phyloP scores from a whole-genome alignment of 2,329 filamentous ascomycete species.

The Ascochyta pisi region DNA sequence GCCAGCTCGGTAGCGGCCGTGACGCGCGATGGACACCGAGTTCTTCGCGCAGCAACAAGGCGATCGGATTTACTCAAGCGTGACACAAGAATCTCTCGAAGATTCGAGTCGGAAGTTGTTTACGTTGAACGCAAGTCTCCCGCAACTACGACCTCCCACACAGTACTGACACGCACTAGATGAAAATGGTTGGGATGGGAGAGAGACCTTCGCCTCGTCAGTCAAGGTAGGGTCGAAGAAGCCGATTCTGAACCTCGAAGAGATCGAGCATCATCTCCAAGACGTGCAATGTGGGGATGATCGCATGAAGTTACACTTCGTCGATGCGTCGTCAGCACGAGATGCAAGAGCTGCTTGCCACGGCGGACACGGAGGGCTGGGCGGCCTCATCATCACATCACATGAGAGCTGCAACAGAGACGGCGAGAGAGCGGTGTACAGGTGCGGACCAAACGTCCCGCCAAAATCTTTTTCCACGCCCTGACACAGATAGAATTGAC shows the following conservation, averaged over 20 bases:
- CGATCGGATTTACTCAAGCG: slow-evolving; percentile 35
- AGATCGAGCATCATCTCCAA: slow-evolving; percentile 45
- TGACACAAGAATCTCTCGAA: slow-evolving; percentile 34
- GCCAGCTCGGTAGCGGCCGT: neutral
- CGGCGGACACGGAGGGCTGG: slow-evolving; percentile 23
- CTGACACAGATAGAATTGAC: slow-evolving; percentile 23
- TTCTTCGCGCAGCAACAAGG: slow-evolving; percentile 43
- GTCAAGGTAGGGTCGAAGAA: slow-evolving; percentile 41
- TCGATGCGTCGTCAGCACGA: slow-evolving; percentile 29
- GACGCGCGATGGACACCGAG: slow-evolving; percentile 21
- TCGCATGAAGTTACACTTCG: slow-evolving; percentile 41
- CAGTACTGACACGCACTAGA: slow-evolving; percentile 18
- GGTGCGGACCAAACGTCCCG: slow-evolving; percentile 25
- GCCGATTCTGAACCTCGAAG: slow-evolving; percentile 46
- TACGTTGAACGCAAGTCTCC: slow-evolving; percentile 44
- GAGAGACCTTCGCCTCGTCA: slow-evolving; percentile 45
- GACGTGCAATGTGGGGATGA: slow-evolving; percentile 37
- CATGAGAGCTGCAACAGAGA: slow-evolving; percentile 47
- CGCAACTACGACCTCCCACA: neutral
- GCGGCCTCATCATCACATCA: slow-evolving; percentile 48
- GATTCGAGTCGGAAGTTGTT: slow-evolving; percentile 37
- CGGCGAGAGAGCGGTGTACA: slow-evolving; percentile 45
- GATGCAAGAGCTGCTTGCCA: slow-evolving; percentile 38
- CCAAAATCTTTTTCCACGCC: neutral
- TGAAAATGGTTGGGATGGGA: slow-evolving; percentile 33